Percentiles rank a stretch among this genome's conserved stretches.
Evolutionary conservation across 306 rosid genomes (phyloP).

Genomic region (Astragalus membranaceus): DNA sequence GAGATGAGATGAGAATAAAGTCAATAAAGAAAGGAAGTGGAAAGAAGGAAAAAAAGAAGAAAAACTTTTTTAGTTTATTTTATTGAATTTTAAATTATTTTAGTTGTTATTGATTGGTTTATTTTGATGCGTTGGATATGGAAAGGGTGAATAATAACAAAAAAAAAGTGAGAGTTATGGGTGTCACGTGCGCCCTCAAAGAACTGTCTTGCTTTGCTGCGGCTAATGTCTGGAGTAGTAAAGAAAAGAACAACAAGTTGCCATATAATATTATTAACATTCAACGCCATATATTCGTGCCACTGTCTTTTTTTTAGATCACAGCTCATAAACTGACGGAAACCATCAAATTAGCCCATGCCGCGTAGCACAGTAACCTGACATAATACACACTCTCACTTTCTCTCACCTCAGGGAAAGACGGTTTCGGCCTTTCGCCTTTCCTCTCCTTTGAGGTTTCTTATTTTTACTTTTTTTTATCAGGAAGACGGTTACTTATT

Average conservation of each 20-base stretch:
- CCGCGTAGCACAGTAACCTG: neutral
- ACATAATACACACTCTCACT: neutral
- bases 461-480: neutral
- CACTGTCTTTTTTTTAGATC: neutral
- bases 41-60: neutral
- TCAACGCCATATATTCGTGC: neutral
- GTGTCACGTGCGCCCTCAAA: slow-evolving; percentile 44
- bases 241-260: too few relatives aligned
- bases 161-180: slow-evolving; percentile 36
- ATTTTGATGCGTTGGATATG: slow-evolving; percentile 19
- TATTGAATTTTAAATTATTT: neutral
- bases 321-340: slow-evolving; percentile 1
- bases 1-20: too few relatives aligned
- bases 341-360: slow-evolving; percentile 18
- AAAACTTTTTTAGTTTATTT: neutral
- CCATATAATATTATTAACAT: neutral
- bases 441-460: neutral
- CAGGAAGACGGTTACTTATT: too few relatives aligned
- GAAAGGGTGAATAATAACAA: neutral
- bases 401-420: too few relatives aligned
- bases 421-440: neutral
- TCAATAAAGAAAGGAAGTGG: neutral
- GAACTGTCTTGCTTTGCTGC: neutral
- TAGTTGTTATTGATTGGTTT: neutral
- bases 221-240: neutral